Base-by-base conservation (phyloP, 257 asterid genomes). In the Mentha longifolia region DNA sequence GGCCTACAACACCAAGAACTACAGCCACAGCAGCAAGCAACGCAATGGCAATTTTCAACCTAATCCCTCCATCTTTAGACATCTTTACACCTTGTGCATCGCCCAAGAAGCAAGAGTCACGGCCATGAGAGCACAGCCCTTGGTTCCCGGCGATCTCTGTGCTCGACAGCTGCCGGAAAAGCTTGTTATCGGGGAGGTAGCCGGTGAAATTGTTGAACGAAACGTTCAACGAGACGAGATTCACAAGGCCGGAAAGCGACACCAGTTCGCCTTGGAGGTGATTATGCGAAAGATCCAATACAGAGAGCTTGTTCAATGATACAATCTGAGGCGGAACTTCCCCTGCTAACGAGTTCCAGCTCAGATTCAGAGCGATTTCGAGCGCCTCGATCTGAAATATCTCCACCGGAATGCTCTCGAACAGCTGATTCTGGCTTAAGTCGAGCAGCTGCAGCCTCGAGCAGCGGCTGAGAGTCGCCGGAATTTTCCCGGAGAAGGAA, bases 121-220 rank as follows among this genome's bases (percentile, higher is more conserved):
- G 93, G 9, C 97, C 97, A 28, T 56, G 33, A 52, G 79, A 57
- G 39, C 97, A 90, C 70, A 90, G 70, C 0, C 92, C 96, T 35
- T 73, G 74, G 58, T 91, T 91, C 6, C 96, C 97, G 7, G 81
- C 80, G 11, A 91, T 30, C 61, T 91, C 97, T 0, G 80, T 51
- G 3, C 77, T 65, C 5, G 97, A 84, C 61, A 91, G 73, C 84
- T 91, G 97, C 70, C 96, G 75, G 87, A 91, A 91, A 35, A 91
- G 78, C 78, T 88, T 88, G 42, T 79, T 91, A 52, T 91, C 96
- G 0, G 97, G 97, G 47, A 91, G 90, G 69, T 78, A 86, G 46
- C 97, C 97, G 0, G 90, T 75, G 83, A 91, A 91, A 45, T 88
- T 87, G 80, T 91, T 91, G 82, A 78, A 79, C 13, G 97, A 91